A percentile compares a stretch with the other conserved stretches of the same genome.
Conservation (phyloP, 2,329 filamentous ascomycete genomes). For the Diplocarpon mali region DNA sequence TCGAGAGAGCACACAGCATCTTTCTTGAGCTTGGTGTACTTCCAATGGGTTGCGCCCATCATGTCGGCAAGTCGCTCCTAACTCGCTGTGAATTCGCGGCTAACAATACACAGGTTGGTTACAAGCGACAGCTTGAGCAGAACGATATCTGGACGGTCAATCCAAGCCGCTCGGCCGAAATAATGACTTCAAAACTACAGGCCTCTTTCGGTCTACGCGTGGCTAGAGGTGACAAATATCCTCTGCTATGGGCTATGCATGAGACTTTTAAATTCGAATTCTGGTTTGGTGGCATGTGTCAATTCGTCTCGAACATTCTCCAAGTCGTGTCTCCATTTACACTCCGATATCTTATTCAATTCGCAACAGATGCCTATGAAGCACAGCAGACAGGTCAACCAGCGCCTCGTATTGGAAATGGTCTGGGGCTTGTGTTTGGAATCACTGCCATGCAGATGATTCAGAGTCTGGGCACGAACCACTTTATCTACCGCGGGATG, state of each 20-base stretch:
- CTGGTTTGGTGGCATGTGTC: conserved; percentile 68
- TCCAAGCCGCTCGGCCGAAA: conserved; percentile 61
- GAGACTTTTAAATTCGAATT: conserved; percentile 83
- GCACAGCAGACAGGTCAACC: conserved; percentile 42
- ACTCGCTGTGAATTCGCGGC: conserved; percentile 2
- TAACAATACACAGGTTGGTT: conserved; percentile 52
- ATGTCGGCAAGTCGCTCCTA: conserved; percentile 52
- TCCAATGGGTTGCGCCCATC: conserved; percentile 81
- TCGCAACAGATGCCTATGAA: conserved; percentile 67
- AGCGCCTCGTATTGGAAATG: conserved; percentile 58
- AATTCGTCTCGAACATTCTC: conserved; percentile 60
- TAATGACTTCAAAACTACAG: conserved; percentile 55
- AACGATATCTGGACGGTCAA: conserved; percentile 88
- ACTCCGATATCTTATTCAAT: conserved; percentile 76
- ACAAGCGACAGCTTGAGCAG: conserved; percentile 69
- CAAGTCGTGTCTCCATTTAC: conserved; percentile 79
- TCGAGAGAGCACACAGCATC: conserved; percentile 63
- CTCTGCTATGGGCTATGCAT: conserved; percentile 69
- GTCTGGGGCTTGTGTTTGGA: conserved; percentile 73
- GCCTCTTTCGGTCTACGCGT: conserved; percentile 59
- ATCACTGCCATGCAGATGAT: conserved; percentile 77
- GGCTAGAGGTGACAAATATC: conserved; percentile 56
- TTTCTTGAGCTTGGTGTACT: conserved; percentile 66
- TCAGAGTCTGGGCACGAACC: conserved; percentile 72
- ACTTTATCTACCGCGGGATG: conserved; percentile 90